A percentile compares a stretch with the other conserved stretches of the same genome.
Evolutionary conservation across 192 early-diverging fungal genomes (phyloP).

Genomic region (Backusella sp.): DNA sequence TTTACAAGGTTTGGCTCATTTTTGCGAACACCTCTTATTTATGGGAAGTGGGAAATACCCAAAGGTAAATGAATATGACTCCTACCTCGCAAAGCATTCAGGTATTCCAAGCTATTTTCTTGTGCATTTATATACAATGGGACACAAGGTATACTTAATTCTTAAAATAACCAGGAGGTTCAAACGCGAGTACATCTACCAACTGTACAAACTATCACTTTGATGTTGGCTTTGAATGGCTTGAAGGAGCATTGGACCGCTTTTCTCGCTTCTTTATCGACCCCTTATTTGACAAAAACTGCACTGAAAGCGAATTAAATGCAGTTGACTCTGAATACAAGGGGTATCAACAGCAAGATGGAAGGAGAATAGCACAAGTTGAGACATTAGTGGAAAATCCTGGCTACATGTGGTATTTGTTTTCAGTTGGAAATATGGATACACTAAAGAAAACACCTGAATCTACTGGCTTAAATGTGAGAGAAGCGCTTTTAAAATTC

Average conservation of each 20-base stretch:
- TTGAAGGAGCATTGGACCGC: conserved; percentile 53
- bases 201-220: conserved; percentile 53
- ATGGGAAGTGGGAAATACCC: conserved; percentile 71
- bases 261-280: conserved; percentile 87
- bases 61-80: conserved; percentile 58
- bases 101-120: conserved; percentile 23
- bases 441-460: conserved; percentile 67
- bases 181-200: conserved; percentile 47
- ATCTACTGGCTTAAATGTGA: conserved; percentile 66
- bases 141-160: neutral
- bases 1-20: conserved; percentile 66
- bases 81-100: conserved; percentile 46
- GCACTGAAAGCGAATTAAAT: conserved; percentile 84
- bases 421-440: conserved; percentile 87
- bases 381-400: conserved; percentile 68
- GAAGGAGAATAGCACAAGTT: conserved; percentile 78
- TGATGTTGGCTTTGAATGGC: conserved; percentile 45
- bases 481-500: conserved; percentile 77
- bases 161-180: conserved; percentile 13
- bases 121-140: neutral
- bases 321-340: conserved; percentile 94
- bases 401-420: conserved; percentile 75
- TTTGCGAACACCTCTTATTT: conserved; percentile 68
- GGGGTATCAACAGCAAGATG: conserved; percentile 81
- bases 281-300: conserved; percentile 77